These are phyloP conservation scores for Colletotrichum caudatum DNA, from an alignment of 2,329 filamentous ascomycete genomes.

Conservation along the genomic window DNA sequence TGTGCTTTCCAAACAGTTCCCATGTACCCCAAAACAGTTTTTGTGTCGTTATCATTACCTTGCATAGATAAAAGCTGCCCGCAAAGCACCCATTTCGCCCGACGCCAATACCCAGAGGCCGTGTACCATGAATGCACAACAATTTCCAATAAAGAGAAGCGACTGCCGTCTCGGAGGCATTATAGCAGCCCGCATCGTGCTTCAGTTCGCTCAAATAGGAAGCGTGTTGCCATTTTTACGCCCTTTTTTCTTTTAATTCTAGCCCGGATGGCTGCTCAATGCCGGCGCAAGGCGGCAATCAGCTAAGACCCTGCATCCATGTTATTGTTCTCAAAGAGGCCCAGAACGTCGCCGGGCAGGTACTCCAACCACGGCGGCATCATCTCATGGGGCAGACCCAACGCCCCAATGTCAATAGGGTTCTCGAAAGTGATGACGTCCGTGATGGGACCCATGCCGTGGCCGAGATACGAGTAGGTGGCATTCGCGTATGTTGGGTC, in stretches of 20 bases:
- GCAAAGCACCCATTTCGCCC: too few species aligned
- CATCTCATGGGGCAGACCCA: slow-evolving; percentile 73
- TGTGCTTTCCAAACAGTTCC: background rate
- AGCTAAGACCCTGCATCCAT: slow-evolving; percentile 31
- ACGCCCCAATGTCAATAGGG: slow-evolving; percentile 78
- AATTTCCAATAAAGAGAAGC: background rate
- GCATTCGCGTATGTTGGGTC: slow-evolving; percentile 26
- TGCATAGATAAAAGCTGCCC: background rate
- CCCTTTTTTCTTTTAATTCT: too few species aligned
- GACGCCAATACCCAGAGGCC: background rate
- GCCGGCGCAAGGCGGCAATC: too few species aligned
- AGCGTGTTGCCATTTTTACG: background rate
- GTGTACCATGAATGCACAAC: background rate
- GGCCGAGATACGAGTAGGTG: slow-evolving; percentile 44
- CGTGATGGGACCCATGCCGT: slow-evolving; percentile 48
- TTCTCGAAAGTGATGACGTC: slow-evolving; percentile 78
- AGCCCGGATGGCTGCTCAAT: background rate
- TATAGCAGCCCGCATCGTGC: too few species aligned
- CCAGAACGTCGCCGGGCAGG: slow-evolving; percentile 74
- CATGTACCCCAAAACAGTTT: background rate
- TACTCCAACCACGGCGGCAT: slow-evolving; percentile 81
- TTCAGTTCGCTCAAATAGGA: background rate
- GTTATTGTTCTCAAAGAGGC: slow-evolving; percentile 60
- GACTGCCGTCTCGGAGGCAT: background rate
- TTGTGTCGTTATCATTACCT: slow-evolving; percentile 1